Base-by-base conservation (phyloP, 225 moss, liverwort and hornwort species). In the Climacium dendroides region DNA sequence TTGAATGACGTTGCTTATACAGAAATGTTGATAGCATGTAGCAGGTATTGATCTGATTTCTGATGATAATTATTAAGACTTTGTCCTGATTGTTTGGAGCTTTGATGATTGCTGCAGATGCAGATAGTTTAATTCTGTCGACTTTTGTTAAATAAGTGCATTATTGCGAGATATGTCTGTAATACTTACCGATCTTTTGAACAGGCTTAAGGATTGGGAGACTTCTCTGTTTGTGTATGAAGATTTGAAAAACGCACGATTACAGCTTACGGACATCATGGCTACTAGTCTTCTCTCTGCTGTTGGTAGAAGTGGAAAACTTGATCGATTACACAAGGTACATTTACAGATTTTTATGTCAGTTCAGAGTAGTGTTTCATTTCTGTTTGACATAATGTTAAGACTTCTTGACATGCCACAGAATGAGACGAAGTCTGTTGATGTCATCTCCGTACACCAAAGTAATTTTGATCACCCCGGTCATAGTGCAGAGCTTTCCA, bases 21-120 rank as follows among this genome's bases (percentile, higher is more conserved):
- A 72, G 93, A 97, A 88, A 90, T 97, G 81, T 84, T 97, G 58
- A 85, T 88, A 83, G 97, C 97, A n/a, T 99, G 96, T 84, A 93
- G 91, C 92, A 93, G 89, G 99, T 99, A 94, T 57, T 78, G 55
- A 82, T 85, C 74, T 75, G 80, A 83, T 83, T 63, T n/a, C 60
- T 62, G 52, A 66, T 79, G 50, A 57, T 72, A 29, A 60, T 78
- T 65, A 57, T 35, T 81, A 69, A 73, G 30, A 18, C 28, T 50
- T 70, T 81, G 62, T 61, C 70, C 53, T 87, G 11, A 35, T 54
- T 76, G 73, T 66, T 87, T 62, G 18, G 58, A 85, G 78, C n/a
- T 82, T 85, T 65, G 30, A 35, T 65, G 53, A 14, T 66, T 52
- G 39, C 82, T 66, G 45, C 53, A 45, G 39, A 81, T 84, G 48